Conservation (phyloP, 495 filamentous ascomycete species). For the Penicillium robsamsonii region DNA sequence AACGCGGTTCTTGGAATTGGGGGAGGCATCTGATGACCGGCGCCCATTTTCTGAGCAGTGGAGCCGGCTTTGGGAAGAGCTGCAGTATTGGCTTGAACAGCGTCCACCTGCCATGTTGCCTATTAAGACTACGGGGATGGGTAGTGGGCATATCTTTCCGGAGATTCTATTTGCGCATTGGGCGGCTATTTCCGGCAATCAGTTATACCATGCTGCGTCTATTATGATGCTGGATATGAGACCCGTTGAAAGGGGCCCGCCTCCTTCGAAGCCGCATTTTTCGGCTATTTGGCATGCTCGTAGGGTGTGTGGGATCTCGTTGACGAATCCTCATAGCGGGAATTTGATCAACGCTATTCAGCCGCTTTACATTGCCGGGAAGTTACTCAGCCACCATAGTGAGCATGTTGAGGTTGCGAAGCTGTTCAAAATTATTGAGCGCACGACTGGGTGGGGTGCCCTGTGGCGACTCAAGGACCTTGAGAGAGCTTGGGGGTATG, state of each 20-base stretch:
- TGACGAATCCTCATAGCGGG: constrained; percentile 42
- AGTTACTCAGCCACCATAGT: constrained; percentile 37
- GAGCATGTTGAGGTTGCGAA: constrained; percentile 39
- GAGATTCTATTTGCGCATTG: constrained; percentile 39
- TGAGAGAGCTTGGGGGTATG: constrained; percentile 41
- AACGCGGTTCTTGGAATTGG: constrained; percentile 29
- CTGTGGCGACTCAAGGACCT: constrained; percentile 42
- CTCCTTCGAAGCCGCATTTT: constrained; percentile 21
- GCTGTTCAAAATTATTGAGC: constrained; percentile 37
- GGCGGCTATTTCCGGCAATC: constrained; percentile 45
- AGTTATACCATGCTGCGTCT: constrained; percentile 43
- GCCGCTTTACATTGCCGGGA: constrained; percentile 46
- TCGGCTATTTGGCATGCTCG: constrained; percentile 42
- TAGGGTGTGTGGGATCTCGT: constrained; percentile 45
- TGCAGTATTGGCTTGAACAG: constrained; percentile 37
- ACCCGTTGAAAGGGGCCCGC: constrained; percentile 24
- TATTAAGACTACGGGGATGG: constrained; percentile 27
- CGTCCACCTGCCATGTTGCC: constrained; percentile 37
- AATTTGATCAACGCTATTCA: constrained; percentile 47
- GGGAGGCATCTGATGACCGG: constrained; percentile 23
- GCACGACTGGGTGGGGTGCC: constrained; percentile 40
- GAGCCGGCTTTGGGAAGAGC: constrained; percentile 36
- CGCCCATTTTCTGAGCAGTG: constrained; percentile 27
- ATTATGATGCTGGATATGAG: constrained; percentile 39
- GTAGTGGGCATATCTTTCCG: constrained; percentile 31